A percentile compares a stretch with the other conserved stretches of the same genome.
Evolutionary conservation across 495 filamentous ascomycete species (phyloP).

Genomic region (Aspergillus incahuasiensis): DNA sequence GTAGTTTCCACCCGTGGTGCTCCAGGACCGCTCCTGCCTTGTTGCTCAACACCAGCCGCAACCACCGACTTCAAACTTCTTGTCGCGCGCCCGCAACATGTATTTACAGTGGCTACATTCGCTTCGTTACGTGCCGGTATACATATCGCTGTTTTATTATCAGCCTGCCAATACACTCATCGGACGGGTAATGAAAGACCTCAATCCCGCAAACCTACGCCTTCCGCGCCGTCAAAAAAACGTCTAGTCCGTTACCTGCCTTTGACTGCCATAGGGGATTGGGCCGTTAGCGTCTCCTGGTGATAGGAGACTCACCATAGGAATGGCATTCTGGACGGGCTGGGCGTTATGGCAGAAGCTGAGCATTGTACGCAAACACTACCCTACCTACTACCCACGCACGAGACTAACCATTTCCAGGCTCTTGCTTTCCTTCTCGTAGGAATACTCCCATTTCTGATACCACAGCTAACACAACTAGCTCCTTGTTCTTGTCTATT

Average conservation of each 20-base stretch:
- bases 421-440: conserved; percentile 46
- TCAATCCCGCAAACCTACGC: not conserved
- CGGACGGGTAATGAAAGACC: not conserved
- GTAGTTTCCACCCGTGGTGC: not conserved
- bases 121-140: not conserved
- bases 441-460: conserved; percentile 10
- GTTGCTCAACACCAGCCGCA: not conserved
- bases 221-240: not conserved
- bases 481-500: conserved; percentile 44
- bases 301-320: not conserved
- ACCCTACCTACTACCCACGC: not conserved
- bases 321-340: conserved; percentile 61
- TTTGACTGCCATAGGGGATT: not conserved
- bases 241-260: not conserved
- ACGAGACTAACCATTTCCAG: conserved; percentile 24
- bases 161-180: not conserved
- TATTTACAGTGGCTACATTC: not conserved
- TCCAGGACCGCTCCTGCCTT: not conserved
- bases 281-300: not conserved
- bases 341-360: conserved; percentile 92
- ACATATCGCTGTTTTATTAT: conserved; percentile 6
- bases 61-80: not conserved
- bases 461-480: conserved; percentile 34
- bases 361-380: conserved; percentile 64
- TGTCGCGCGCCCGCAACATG: not conserved